Percentiles rank a stretch among this genome's conserved stretches.
Evolutionary conservation across 768 basidiomycete genomes (phyloP).

Genomic region (Trametes maxima): DNA sequence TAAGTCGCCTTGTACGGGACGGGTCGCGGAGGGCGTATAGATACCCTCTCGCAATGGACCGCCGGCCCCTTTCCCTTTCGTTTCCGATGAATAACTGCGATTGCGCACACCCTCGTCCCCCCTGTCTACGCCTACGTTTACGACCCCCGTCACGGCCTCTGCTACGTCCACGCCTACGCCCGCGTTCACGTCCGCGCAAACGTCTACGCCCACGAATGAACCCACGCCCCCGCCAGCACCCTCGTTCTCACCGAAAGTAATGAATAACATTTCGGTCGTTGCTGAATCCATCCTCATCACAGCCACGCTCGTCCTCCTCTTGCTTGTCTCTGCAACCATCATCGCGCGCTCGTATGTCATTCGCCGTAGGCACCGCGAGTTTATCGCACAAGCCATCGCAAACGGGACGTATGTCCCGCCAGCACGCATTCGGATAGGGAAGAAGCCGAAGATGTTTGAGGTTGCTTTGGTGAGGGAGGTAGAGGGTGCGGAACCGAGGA

Average conservation of each 20-base stretch:
- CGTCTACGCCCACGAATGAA: constrained; percentile 9
- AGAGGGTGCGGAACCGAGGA: background rate
- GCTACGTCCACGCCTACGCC: background rate
- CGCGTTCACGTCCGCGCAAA: background rate
- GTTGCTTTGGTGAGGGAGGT: constrained; percentile 35
- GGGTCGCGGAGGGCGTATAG: constrained; percentile 3
- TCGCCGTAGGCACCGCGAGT: constrained; percentile 58
- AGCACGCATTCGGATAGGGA: constrained; percentile 35
- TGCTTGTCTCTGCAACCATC: constrained; percentile 68
- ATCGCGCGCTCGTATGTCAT: constrained; percentile 65
- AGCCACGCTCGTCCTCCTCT: constrained; percentile 70
- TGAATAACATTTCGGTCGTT: constrained; percentile 8
- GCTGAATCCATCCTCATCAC: constrained; percentile 27
- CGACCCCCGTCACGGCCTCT: background rate
- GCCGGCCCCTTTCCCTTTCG: background rate
- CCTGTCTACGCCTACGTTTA: background rate
- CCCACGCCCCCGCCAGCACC: background rate
- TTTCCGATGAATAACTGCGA: constrained; percentile 1
- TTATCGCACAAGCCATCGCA: constrained; percentile 64
- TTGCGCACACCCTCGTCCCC: background rate
- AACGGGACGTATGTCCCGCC: constrained; percentile 61
- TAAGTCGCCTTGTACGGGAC: background rate
- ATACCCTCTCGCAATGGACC: background rate
- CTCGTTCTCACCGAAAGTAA: background rate
- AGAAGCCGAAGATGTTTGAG: constrained; percentile 54